These are phyloP conservation scores for Clathrospora elynae DNA, from an alignment of 2,329 filamentous ascomycete species.

Conservation along the genomic window DNA sequence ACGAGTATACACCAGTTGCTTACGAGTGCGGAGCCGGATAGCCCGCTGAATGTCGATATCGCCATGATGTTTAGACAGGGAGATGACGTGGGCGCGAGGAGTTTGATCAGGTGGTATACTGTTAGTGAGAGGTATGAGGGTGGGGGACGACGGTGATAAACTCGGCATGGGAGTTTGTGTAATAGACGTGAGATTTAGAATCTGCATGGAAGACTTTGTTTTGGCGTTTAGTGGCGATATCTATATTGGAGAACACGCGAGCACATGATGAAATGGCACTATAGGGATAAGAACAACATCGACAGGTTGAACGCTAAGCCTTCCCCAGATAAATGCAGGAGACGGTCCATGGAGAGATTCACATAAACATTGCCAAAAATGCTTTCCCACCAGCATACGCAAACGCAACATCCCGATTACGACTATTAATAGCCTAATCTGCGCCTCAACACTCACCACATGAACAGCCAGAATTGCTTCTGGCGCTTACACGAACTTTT, in stretches of 20 bases:
- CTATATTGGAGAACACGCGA: slow-evolving; percentile 1
- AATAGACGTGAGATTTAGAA: neutral
- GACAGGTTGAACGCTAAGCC: neutral
- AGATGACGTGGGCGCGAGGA: slow-evolving; percentile 69
- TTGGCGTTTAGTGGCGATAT: slow-evolving; percentile 11
- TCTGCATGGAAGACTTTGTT: neutral
- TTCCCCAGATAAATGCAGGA: no score
- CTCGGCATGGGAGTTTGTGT: slow-evolving; percentile 4
- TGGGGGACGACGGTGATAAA: slow-evolving; percentile 11
- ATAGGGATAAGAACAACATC: neutral
- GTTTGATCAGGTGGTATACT: slow-evolving; percentile 74
- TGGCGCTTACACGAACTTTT: no score
- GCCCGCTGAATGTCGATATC: slow-evolving; percentile 78
- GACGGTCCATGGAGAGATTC: no score
- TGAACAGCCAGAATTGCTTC: no score
- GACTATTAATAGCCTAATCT: no score
- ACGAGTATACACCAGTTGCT: slow-evolving; percentile 74
- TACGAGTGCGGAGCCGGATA: slow-evolving; percentile 70
- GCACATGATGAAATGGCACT: neutral
- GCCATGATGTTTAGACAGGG: slow-evolving; percentile 72
- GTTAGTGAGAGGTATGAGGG: slow-evolving; percentile 55
- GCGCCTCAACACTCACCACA: no score
- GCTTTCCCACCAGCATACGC: no score
- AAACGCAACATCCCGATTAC: no score
- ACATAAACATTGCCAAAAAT: no score